These are phyloP conservation scores for Austropuccinia psidii DNA, from an alignment of 1,284 basidiomycete species.

Conservation along the genomic window DNA sequence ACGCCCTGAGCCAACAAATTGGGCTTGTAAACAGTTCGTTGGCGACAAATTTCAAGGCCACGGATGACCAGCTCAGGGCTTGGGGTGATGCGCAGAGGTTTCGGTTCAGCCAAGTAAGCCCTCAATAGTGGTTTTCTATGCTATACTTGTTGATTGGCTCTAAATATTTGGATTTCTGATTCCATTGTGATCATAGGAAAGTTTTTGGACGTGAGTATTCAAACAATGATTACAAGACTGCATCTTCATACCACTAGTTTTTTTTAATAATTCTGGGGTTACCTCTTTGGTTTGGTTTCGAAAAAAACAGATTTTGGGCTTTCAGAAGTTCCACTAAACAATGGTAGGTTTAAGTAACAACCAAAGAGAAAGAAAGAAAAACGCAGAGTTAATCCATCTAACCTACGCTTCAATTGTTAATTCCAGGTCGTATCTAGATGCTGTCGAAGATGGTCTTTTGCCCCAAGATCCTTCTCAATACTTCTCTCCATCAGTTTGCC, in stretches of 20 bases:
- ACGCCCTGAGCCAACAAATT: too few species aligned
- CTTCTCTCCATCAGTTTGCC: conserved; percentile 59
- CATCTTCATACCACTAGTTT: too few species aligned
- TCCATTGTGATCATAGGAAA: too few species aligned
- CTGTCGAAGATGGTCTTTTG: conserved; percentile 56
- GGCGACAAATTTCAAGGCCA: conserved; percentile 60
- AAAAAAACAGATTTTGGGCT: conserved; percentile 63
- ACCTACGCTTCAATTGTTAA: too few species aligned
- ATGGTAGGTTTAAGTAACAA: neutral
- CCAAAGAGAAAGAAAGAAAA: too few species aligned
- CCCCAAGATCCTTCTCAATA: conserved; percentile 58
- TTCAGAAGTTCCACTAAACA: conserved; percentile 52
- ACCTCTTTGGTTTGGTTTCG: too few species aligned
- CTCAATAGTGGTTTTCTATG: too few species aligned
- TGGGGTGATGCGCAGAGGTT: conserved; percentile 72
- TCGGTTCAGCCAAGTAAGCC: conserved; percentile 57
- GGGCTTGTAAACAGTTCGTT: conserved; percentile 61
- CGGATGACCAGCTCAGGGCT: conserved; percentile 48
- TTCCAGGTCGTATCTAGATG: conserved; percentile 69
- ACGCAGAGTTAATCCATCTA: too few species aligned
- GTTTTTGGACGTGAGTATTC: conserved; percentile 34
- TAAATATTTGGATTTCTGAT: too few species aligned
- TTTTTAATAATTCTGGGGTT: too few species aligned
- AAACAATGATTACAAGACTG: too few species aligned
- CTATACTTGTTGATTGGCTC: too few species aligned